These are phyloP conservation scores for Plantago elongata DNA, from an alignment of 257 asterid genomes.

Conservation along the genomic window DNA sequence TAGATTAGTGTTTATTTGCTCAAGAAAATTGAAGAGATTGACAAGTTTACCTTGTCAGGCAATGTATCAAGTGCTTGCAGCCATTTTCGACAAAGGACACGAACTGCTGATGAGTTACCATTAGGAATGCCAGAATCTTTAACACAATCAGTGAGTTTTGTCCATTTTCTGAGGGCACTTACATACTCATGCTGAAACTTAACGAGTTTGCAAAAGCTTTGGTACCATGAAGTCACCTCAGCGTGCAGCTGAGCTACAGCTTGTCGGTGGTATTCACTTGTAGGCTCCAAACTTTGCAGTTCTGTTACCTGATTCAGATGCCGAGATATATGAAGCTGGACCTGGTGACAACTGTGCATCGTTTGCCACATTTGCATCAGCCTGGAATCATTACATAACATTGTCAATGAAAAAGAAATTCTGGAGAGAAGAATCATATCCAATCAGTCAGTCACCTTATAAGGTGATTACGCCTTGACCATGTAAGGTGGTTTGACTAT, in stretches of 20 bases:
- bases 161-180: conserved; percentile 54
- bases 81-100: conserved; percentile 49
- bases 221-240: conserved; percentile 68
- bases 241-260: conserved; percentile 77
- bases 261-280: conserved; percentile 54
- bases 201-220: conserved; percentile 55
- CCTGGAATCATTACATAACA: conserved; percentile 33
- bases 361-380: conserved; percentile 65
- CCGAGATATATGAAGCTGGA: conserved; percentile 60
- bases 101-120: conserved; percentile 32
- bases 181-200: conserved; percentile 64
- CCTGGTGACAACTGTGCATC: conserved; percentile 63
- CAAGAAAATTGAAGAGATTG: neutral
- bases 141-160: conserved; percentile 38
- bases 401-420: conserved; percentile 1
- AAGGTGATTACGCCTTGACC: too few species aligned
- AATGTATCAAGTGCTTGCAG: conserved; percentile 45
- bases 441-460: too few species aligned
- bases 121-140: conserved; percentile 28
- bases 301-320: conserved; percentile 51
- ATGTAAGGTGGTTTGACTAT: too few species aligned
- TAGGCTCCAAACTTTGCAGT: conserved; percentile 48
- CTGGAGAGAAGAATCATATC: too few species aligned
- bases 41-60: conserved; percentile 56
- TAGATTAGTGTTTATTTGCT: neutral